These are phyloP conservation scores for Sporothrix humicola DNA, from an alignment of 2,329 filamentous ascomycete genomes.

Conservation along the genomic window DNA sequence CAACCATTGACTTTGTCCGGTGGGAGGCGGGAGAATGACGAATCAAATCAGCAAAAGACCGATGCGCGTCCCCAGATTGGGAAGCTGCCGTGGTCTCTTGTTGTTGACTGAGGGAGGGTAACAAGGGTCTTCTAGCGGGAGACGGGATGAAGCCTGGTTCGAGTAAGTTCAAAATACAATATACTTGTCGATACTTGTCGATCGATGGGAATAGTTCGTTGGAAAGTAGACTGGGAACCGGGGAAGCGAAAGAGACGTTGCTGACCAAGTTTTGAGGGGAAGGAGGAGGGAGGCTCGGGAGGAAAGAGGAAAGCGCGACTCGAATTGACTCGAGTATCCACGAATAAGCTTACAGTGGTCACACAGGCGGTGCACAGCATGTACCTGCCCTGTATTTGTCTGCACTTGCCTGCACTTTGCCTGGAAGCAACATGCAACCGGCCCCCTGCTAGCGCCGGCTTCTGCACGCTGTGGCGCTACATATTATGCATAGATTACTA, in stretches of 20 bases:
- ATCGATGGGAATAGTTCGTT: background rate
- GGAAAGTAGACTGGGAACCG: background rate
- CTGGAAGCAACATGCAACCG: background rate
- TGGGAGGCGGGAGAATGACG: background rate
- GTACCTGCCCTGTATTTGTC: background rate
- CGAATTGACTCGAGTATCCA: no score
- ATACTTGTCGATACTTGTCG: conserved; percentile 4
- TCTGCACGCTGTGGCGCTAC: conserved; percentile 4
- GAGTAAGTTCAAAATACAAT: no score
- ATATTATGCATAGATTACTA: conserved; percentile 22
- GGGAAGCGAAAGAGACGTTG: conserved; percentile 11
- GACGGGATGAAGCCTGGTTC: no score
- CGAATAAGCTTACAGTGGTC: conserved; percentile 9
- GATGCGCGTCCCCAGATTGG: conserved; percentile 7
- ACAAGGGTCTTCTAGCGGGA: background rate
- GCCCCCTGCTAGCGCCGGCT: conserved; percentile 29
- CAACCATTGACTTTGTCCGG: conserved; percentile 2
- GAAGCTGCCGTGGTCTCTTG: background rate
- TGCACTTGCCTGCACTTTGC: background rate
- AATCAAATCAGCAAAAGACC: conserved; percentile 13
- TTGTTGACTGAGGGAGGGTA: background rate
- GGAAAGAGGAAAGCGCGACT: background rate
- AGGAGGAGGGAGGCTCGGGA: background rate
- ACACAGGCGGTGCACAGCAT: background rate
- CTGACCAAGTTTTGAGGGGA: conserved; percentile 25